phyloP scores from a whole-genome alignment of 2,329 filamentous ascomycete species.

The Colletotrichum gigasporum region DNA sequence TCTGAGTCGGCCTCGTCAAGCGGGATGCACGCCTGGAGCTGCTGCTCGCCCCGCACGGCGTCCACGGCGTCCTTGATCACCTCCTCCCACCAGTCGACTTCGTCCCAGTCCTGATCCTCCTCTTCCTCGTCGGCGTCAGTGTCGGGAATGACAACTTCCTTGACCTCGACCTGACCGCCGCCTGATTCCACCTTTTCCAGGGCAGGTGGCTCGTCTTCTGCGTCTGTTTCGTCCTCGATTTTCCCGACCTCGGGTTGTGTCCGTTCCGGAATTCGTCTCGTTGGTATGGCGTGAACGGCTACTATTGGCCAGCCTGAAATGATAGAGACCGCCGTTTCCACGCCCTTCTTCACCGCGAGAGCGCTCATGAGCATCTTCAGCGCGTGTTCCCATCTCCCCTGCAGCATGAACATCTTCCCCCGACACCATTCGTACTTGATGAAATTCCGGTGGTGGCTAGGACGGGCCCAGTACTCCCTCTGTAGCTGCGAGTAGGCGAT shows the following conservation, averaged over 20 bases:
- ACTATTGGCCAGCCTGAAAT: slow-evolving; percentile 17
- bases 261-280: not conserved
- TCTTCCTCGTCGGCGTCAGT: not conserved
- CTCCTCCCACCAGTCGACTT: slow-evolving; percentile 27
- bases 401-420: slow-evolving; percentile 32
- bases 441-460: slow-evolving; percentile 22
- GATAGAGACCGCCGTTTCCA: slow-evolving; percentile 18
- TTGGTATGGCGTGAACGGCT: slow-evolving; percentile 15
- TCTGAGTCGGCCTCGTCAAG: slow-evolving; percentile 31
- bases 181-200: not conserved
- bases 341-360: slow-evolving; percentile 19
- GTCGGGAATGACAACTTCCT: not conserved
- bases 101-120: slow-evolving; percentile 11
- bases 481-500: slow-evolving; percentile 32
- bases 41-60: slow-evolving; percentile 19
- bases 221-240: not conserved
- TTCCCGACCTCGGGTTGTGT: not conserved
- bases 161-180: not conserved
- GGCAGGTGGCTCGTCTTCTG: not conserved
- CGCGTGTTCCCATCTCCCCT: slow-evolving; percentile 27
- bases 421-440: slow-evolving; percentile 30
- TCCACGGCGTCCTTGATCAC: slow-evolving; percentile 31
- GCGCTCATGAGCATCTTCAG: slow-evolving; percentile 29
- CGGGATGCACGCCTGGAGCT: slow-evolving; percentile 18
- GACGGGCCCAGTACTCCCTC: slow-evolving; percentile 23